Conservation (phyloP, 2,329 filamentous ascomycete species). For the Macrophomina phaseolina region DNA sequence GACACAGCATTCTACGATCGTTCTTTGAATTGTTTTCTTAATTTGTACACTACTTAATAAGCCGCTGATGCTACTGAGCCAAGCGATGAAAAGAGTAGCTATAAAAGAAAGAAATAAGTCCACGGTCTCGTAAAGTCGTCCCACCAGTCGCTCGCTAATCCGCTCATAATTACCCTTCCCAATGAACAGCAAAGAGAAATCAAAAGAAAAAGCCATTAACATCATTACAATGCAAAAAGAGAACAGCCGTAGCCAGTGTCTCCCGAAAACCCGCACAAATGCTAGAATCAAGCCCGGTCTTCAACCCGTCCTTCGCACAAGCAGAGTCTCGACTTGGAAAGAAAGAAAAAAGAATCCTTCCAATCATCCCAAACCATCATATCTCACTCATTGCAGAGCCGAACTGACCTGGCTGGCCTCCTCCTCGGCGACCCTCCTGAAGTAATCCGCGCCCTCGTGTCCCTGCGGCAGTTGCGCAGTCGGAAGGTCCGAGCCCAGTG, state of each 20-base stretch:
- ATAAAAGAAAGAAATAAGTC: neutral
- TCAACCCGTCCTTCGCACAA: neutral
- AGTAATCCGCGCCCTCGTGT: conserved; percentile 41
- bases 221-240: neutral
- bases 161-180: neutral
- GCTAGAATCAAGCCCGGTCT: too few species aligned
- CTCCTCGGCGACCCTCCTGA: conserved; percentile 43
- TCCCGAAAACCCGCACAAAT: neutral
- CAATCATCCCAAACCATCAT: neutral
- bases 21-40: too few species aligned
- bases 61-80: neutral
- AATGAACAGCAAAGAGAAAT: neutral
- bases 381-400: neutral
- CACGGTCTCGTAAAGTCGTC: conserved; percentile 13
- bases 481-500: conserved; percentile 45
- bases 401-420: conserved; percentile 33
- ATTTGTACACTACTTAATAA: too few species aligned
- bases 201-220: conserved; percentile 4
- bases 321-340: neutral
- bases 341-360: neutral
- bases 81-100: neutral
- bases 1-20: too few species aligned
- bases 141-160: neutral
- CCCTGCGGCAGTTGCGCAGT: conserved; percentile 37
- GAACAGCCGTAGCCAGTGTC: conserved; percentile 22